A percentile compares a stretch with the other conserved stretches of the same genome.
Conservation (phyloP, 148 eudicot species). For the Arbutus unedo region DNA sequence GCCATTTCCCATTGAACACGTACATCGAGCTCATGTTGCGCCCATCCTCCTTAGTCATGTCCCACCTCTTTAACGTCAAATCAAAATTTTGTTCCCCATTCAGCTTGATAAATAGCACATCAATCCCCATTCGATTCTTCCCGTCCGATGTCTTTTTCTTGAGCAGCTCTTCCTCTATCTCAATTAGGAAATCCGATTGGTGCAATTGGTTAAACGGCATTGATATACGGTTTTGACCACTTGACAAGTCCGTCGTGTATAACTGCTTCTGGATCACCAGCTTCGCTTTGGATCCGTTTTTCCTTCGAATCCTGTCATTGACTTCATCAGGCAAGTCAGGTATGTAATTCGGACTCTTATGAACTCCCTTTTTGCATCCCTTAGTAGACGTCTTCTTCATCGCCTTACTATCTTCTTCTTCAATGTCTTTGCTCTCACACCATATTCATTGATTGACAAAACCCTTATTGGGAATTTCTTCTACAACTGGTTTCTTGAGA, state of each 20-base stretch:
- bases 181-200: background rate
- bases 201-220: background rate
- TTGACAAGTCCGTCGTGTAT: background rate
- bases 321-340: background rate
- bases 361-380: background rate
- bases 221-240: background rate
- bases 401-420: background rate
- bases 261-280: background rate
- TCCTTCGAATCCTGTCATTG: background rate
- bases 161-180: background rate
- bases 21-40: background rate
- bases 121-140: background rate
- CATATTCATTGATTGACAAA: background rate
- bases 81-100: background rate
- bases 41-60: background rate
- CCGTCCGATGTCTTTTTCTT: background rate
- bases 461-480: background rate
- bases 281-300: background rate
- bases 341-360: background rate
- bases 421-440: background rate
- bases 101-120: background rate
- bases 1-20: background rate
- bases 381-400: background rate
- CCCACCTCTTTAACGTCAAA: background rate
- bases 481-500: background rate